Base-by-base conservation (phyloP, 2,329 filamentous ascomycete species). In the Aspergillus pseudotamarii region DNA sequence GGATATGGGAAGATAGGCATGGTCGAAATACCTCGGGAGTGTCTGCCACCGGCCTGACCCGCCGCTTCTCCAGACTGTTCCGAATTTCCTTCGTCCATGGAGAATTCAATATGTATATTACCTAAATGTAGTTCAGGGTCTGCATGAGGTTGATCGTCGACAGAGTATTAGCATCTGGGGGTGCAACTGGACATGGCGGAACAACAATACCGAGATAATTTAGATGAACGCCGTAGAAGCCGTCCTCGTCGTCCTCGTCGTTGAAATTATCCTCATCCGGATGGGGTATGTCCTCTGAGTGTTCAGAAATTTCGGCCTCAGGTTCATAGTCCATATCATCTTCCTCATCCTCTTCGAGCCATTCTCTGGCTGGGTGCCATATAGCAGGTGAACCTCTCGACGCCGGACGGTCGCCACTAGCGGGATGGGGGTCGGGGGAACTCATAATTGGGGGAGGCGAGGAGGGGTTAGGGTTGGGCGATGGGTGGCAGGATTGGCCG, bases 251-350 rank as follows among this genome's bases (percentile, higher is more conserved):
- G 23, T 76, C 72, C 19, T 74, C 75, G 23, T 76, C 75, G n/a
- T 74, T 73, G 23, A 77, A 41, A 41, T n/a, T 78, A 16, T 77
- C 76, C 12, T 76, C 71, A 6, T 77, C 75, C 6, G 77, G 72
- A 43, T 77, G 73, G 30, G 77, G 74, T 64, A 61, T 71, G 55
- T 75, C 75, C 16, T 51, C 48, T 32, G 51, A 23, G n/a, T 38
- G 23, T 51, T 73, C 77, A 57, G 70, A 76, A 10, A 59, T 50
- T 63, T 80, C 79, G 61, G 78, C 72, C 53, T 80, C 76, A 32
- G 79, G 76, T 69, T 83, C 76, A 74, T 80, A 83, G 66, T 84
- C 82, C 79, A 84, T 83, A 73, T 84, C 82, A 76, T 82, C 80
- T 12, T 70, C 71, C 26, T 72, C 70, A 63, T 78, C 76, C 65